phyloP scores from a whole-genome alignment of 129 eudicot genomes.

The Flaveria ramosissima region DNA sequence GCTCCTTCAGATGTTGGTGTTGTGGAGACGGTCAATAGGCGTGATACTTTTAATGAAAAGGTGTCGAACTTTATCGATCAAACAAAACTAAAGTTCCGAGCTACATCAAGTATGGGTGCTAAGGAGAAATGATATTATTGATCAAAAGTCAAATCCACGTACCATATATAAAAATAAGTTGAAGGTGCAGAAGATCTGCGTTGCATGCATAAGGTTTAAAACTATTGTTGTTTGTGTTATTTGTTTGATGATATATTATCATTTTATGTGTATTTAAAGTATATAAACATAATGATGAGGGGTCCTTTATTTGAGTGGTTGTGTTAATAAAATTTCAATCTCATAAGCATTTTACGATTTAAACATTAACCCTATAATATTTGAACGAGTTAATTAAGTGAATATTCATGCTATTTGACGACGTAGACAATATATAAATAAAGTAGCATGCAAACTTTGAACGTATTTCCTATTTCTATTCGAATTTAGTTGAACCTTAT shows the following conservation, averaged over 20 bases:
- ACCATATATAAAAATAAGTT: background rate
- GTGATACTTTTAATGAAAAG: constrained; percentile 66
- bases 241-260: background rate
- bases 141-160: background rate
- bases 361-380: too few relatives aligned
- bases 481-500: too few relatives aligned
- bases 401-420: too few relatives aligned
- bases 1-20: constrained; percentile 36
- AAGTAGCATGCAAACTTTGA: too few relatives aligned
- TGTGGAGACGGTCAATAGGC: constrained; percentile 19
- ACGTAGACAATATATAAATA: too few relatives aligned
- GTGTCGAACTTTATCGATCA: constrained; percentile 50
- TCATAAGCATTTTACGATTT: too few relatives aligned
- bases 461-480: too few relatives aligned
- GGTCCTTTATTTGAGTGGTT: background rate
- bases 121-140: constrained; percentile 10
- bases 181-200: background rate
- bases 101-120: constrained; percentile 40
- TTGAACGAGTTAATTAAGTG: too few relatives aligned
- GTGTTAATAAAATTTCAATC: background rate
- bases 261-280: constrained; percentile 13
- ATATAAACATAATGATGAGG: too few relatives aligned
- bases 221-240: constrained; percentile 20
- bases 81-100: constrained; percentile 49
- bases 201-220: constrained; percentile 3